These are phyloP conservation scores for Diaporthe sp. DNA, from an alignment of 2,329 filamentous ascomycete species.

Conservation along the genomic window DNA sequence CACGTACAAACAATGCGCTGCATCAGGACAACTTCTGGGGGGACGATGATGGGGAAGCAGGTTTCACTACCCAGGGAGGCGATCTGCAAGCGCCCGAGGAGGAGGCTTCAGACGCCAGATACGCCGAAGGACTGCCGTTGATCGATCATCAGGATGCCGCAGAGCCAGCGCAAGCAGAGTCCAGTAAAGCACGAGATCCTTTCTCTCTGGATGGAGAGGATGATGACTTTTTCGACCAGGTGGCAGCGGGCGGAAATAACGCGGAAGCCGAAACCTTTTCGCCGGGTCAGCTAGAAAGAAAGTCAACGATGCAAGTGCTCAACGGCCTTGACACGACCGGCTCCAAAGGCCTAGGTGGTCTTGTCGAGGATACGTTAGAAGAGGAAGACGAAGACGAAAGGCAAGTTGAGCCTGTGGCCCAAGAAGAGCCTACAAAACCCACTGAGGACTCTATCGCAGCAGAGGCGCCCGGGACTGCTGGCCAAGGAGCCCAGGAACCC, in stretches of 20 bases:
- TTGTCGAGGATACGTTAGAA: slow-evolving; percentile 50
- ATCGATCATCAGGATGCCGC: slow-evolving; percentile 58
- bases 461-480: slow-evolving; percentile 43
- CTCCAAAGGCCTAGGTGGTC: slow-evolving; percentile 43
- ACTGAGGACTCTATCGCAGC: slow-evolving; percentile 44
- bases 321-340: slow-evolving; percentile 59
- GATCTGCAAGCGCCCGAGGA: slow-evolving; percentile 57
- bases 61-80: slow-evolving; percentile 54
- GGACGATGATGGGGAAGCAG: slow-evolving; percentile 42
- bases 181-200: slow-evolving; percentile 40
- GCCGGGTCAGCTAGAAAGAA: slow-evolving; percentile 67
- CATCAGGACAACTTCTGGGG: slow-evolving; percentile 40
- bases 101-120: slow-evolving; percentile 69
- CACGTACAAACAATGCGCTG: slow-evolving; percentile 35
- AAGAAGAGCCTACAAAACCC: slow-evolving; percentile 36
- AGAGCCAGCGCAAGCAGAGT: slow-evolving; percentile 44
- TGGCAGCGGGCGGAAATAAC: slow-evolving; percentile 52
- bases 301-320: slow-evolving; percentile 78
- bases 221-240: slow-evolving; percentile 74
- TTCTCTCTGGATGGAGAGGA: slow-evolving; percentile 62
- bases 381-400: slow-evolving; percentile 48
- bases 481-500: slow-evolving; percentile 44
- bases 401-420: slow-evolving; percentile 13
- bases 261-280: slow-evolving; percentile 46
- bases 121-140: slow-evolving; percentile 78